A percentile compares a stretch with the other conserved stretches of the same genome.
These are phyloP conservation scores for Syzygium jambos DNA, from an alignment of 345 rosid genomes.

Conservation along the genomic window DNA sequence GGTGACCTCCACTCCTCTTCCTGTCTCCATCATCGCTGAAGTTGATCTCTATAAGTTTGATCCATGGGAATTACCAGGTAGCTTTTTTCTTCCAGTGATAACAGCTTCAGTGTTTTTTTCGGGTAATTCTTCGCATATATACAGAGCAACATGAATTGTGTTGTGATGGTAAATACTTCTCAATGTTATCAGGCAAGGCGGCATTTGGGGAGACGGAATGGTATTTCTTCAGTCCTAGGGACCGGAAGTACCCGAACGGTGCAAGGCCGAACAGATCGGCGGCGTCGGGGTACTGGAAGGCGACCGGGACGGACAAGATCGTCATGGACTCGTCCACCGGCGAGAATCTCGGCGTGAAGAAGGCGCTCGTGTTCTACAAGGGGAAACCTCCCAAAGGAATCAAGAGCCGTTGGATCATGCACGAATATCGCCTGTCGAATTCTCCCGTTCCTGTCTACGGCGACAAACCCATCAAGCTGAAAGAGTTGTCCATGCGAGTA, in stretches of 20 bases:
- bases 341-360: constrained; percentile 69
- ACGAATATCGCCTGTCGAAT: constrained; percentile 71
- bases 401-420: constrained; percentile 95
- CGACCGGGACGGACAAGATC: constrained; percentile 81
- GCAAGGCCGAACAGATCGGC: constrained; percentile 88
- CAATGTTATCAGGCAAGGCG: constrained; percentile 33
- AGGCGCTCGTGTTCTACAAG: constrained; percentile 78
- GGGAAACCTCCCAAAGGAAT: constrained; percentile 86
- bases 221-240: constrained; percentile 91
- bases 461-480: constrained; percentile 23
- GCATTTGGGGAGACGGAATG: constrained; percentile 84
- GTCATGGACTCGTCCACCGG: constrained; percentile 28
- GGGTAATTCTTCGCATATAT: neutral
- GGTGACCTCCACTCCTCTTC: constrained; percentile 42
- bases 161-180: neutral
- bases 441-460: constrained; percentile 3
- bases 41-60: constrained; percentile 83
- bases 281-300: constrained; percentile 89
- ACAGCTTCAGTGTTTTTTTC: neutral
- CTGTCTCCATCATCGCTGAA: constrained; percentile 72
- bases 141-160: neutral
- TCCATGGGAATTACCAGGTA: constrained; percentile 91
- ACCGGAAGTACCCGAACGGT: constrained; percentile 86
- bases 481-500: constrained; percentile 79
- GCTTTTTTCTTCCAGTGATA: neutral